Percentiles rank a stretch among this genome's conserved stretches.
These are phyloP conservation scores for Colletotrichum ledebouriae DNA, from an alignment of 2,329 filamentous ascomycete species.

Conservation along the genomic window DNA sequence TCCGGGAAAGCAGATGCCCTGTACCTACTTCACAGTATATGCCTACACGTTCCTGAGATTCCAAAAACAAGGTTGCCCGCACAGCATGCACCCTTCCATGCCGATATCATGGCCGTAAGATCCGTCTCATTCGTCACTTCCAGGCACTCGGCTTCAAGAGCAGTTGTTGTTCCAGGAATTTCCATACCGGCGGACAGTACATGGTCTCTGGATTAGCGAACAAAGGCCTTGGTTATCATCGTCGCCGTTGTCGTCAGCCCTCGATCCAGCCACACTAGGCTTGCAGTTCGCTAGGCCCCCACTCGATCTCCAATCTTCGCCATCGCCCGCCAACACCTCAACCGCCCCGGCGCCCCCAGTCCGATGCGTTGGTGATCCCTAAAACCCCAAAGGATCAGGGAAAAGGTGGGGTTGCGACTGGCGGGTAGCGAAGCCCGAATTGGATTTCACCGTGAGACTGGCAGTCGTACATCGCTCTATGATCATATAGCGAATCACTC, in stretches of 20 bases:
- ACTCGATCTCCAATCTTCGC: conserved; percentile 8
- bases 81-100: conserved; percentile 18
- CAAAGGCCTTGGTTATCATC: conserved; percentile 18
- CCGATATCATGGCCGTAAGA: conserved; percentile 17
- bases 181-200: neutral
- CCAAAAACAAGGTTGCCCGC: neutral
- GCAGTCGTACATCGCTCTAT: neutral
- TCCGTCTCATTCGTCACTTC: conserved; percentile 19
- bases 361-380: conserved; percentile 32
- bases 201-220: neutral
- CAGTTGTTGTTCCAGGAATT: neutral
- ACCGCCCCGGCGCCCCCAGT: conserved; percentile 19
- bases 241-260: conserved; percentile 2
- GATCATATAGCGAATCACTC: conserved; percentile 3
- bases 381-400: conserved; percentile 23
- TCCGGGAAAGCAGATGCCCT: conserved; percentile 2
- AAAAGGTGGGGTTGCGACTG: conserved; percentile 20
- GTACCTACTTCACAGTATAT: neutral
- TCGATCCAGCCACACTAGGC: neutral
- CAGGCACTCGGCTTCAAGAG: conserved; percentile 8
- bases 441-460: neutral
- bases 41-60: conserved; percentile 7
- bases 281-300: neutral
- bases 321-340: neutral
- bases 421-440: conserved; percentile 16